phyloP scores from a whole-genome alignment of 805 yeast genomes.

The Phaffomyces thermotolerans region DNA sequence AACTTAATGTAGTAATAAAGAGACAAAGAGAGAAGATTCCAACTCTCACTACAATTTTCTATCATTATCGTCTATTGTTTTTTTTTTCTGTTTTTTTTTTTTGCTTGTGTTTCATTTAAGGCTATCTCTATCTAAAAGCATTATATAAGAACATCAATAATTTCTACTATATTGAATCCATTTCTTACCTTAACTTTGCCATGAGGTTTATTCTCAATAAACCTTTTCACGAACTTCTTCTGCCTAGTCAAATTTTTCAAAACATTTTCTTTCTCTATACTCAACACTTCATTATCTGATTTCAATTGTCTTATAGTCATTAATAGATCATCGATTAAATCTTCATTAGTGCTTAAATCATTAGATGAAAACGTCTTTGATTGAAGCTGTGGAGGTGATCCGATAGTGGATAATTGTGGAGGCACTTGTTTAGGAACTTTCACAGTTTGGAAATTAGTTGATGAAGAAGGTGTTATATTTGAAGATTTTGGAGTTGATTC shows the following conservation, averaged over 20 bases:
- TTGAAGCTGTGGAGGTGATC: constrained; percentile 4
- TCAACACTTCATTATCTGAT: constrained; percentile 11
- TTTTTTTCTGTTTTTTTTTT: too few relatives aligned
- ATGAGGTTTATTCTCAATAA: constrained; percentile 8
- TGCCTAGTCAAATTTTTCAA: constrained; percentile 8
- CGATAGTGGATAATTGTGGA: neutral
- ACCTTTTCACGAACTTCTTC: constrained; percentile 14
- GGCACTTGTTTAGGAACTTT: neutral
- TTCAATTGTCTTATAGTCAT: constrained; percentile 15
- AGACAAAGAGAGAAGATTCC: neutral
- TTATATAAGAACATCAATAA: constrained; percentile 17
- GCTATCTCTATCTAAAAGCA: too few relatives aligned
- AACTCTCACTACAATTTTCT: neutral
- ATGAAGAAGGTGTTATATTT: neutral
- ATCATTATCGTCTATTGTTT: neutral
- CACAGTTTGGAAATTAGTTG: neutral
- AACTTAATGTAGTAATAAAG: too few relatives aligned
- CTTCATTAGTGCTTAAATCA: constrained; percentile 7
- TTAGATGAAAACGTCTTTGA: constrained; percentile 1
- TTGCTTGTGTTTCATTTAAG: too few relatives aligned
- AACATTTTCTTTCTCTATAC: constrained; percentile 10
- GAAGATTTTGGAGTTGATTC: constrained; percentile 8
- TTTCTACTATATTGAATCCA: constrained; percentile 16
- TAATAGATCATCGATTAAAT: constrained; percentile 15
- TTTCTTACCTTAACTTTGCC: constrained; percentile 12